Evolutionary conservation across 345 rosid species (phyloP), one percentile per base, ranked within the genome.

Genomic region (Theobroma cacao): DNA sequence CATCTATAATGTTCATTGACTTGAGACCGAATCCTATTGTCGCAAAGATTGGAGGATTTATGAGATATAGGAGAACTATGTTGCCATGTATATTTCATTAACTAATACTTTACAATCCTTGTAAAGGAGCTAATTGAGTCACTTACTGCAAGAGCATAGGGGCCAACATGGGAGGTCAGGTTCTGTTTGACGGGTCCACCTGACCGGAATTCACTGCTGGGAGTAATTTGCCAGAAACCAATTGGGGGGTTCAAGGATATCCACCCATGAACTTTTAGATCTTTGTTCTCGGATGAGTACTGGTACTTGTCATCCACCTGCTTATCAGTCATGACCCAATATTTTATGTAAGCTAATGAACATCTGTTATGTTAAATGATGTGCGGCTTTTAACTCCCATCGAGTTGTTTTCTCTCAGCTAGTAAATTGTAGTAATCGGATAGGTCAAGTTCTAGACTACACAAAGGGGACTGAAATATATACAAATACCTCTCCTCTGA

Each of bases 261-360:
- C 98, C 98, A 95, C 4, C 98, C 98, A 69, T 95, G 98, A 26
- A 93, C 95, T 65, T 80, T 74, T 0, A 88, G 86, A 84, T 93
- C 86, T 85, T 79, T 88, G 84, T 93, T 93, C 82, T 95, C 95
- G 20, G 93, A 86, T 1, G 98, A 93, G 72, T 95, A 95, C 69
- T 95, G 85, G 75, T 92, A 95, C 87, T 95, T 91, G 75, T 95
- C 98, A 86, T 95, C 98, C 78, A 95, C 96, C 95, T 94, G 77
- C 52, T 62, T 28, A 30, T 17, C 55, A 68, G 48, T 68, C 55
- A 26, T 22, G 30, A 43, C 13, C 73, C 43, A 68, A 22, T 41
- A 41, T 22, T 24, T 67, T 41, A 40, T 22, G 26, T 66, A 40
- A 62, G n/a, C 38, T 70, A 22, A 59, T 7, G 52, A 75, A 17